Base-by-base conservation (phyloP, 805 yeast species). In the Spathaspora arborariae region DNA sequence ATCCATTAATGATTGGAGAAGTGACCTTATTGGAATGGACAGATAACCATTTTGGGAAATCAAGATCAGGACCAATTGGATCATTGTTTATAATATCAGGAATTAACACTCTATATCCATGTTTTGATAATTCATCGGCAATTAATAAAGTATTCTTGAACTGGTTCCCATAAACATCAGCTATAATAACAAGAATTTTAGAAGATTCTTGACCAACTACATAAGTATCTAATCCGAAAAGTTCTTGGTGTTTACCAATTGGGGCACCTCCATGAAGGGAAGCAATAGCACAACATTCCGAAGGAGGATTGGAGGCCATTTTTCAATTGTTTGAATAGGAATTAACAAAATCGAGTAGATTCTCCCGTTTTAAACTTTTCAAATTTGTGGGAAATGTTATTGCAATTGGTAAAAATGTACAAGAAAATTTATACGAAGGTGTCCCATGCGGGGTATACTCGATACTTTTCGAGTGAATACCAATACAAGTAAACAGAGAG, bases 81-180 rank as follows among this genome's bases (percentile, higher is more conserved):
- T 80, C 75, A 43, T 76, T 83, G 22, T 77, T 64, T 54, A 88
- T 74, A 49, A 87, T 72, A 63, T 89, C 96, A n/a, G 96, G 96
- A 27, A 84, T 66, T 41, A 84, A 70, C 1, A 85, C 91, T 39
- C 75, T 78, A 67, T 75, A 88, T 5, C 56, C 53, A 20, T 88
- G 88, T 42, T 64, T 64, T 40, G 91, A 86, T 50, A 85, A 78
- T 45, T 70, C 67, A 59, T 85, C 90, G 13, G 90, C 92, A 50
- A 81, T 61, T 55, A 90, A 71, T 55, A 75, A 65, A 33, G 65
- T 65, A 63, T 90, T 89, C 60, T 70, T 71, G 59, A 72, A 74
- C 41, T 68, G 68, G 60, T 76, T 66, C 33, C 97, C 96, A 50
- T 62, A 80, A 41, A 89, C 69, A 60, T 90, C 97, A 38, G 94